These are phyloP conservation scores for Moricandia arvensis DNA, from an alignment of 345 rosid genomes.

Conservation along the genomic window DNA sequence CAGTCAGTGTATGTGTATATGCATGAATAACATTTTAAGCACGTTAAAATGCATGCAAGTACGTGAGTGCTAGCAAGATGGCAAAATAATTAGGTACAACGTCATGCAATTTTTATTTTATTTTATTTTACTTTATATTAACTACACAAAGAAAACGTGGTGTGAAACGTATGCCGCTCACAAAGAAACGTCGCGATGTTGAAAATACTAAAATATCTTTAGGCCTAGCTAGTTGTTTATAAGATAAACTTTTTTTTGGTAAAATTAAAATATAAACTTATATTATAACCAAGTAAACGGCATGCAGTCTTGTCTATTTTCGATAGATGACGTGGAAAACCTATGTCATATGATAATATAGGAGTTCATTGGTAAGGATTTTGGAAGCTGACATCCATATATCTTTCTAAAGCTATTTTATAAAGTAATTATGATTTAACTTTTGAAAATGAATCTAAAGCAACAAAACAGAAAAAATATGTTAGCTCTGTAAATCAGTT, in stretches of 20 bases:
- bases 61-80: neutral
- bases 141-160: conserved; percentile 8
- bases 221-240: neutral
- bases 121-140: neutral
- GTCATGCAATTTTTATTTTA: neutral
- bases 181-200: conserved; percentile 23
- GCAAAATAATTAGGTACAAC: neutral
- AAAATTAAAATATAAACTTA: neutral
- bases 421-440: too few species aligned
- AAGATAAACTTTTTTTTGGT: too few species aligned
- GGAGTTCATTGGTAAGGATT: too few species aligned
- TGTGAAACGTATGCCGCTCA: conserved; percentile 13
- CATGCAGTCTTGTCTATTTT: conserved; percentile 3
- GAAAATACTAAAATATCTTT: neutral
- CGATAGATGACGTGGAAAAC: conserved; percentile 1
- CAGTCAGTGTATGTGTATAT: neutral
- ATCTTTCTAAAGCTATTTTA: too few species aligned
- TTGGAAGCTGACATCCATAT: too few species aligned
- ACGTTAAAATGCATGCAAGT: conserved; percentile 21
- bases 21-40: neutral
- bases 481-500: too few species aligned
- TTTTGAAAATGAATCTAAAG: too few species aligned
- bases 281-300: neutral
- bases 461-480: too few species aligned
- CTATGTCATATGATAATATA: neutral